These are phyloP conservation scores for Phytopythium aichiense DNA, from an alignment of 352 stramenopile species.

Conservation along the genomic window DNA sequence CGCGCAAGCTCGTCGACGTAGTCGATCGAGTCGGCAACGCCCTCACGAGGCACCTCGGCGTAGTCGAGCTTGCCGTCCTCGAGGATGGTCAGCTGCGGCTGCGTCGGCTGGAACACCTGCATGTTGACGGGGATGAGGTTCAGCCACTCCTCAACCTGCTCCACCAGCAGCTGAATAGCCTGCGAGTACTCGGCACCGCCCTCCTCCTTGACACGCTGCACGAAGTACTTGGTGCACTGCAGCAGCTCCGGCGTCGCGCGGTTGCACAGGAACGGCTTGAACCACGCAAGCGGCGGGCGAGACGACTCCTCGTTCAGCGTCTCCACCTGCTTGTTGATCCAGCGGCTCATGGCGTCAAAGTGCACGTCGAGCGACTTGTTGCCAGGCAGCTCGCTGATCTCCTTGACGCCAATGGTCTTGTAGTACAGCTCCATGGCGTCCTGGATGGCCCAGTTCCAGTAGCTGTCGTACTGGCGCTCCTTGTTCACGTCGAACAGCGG, in stretches of 20 bases:
- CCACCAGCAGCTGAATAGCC: constrained; percentile 51
- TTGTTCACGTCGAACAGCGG: constrained; percentile 68
- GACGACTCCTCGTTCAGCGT: constrained; percentile 28
- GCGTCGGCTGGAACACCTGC: constrained; percentile 44
- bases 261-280: constrained; percentile 68
- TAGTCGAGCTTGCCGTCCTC: constrained; percentile 53
- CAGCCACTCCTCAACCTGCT: constrained; percentile 54
- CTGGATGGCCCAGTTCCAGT: constrained; percentile 80
- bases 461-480: constrained; percentile 74
- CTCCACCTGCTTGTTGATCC: constrained; percentile 50
- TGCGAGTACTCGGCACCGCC: constrained; percentile 42
- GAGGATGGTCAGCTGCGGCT: constrained; percentile 51
- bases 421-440: constrained; percentile 66
- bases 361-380: constrained; percentile 28
- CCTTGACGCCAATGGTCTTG: constrained; percentile 27
- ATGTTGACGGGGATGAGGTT: constrained; percentile 53
- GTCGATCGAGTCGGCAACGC: constrained; percentile 46
- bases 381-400: constrained; percentile 16
- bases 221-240: constrained; percentile 45
- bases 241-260: constrained; percentile 64
- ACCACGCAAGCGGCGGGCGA: constrained; percentile 44
- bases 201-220: constrained; percentile 36
- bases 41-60: constrained; percentile 43
- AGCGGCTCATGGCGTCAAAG: constrained; percentile 51
- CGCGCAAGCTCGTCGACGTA: constrained; percentile 69